These are phyloP conservation scores for Apophysomyces trapeziformis DNA, from an alignment of 371 early-diverging fungal species.

Conservation along the genomic window DNA sequence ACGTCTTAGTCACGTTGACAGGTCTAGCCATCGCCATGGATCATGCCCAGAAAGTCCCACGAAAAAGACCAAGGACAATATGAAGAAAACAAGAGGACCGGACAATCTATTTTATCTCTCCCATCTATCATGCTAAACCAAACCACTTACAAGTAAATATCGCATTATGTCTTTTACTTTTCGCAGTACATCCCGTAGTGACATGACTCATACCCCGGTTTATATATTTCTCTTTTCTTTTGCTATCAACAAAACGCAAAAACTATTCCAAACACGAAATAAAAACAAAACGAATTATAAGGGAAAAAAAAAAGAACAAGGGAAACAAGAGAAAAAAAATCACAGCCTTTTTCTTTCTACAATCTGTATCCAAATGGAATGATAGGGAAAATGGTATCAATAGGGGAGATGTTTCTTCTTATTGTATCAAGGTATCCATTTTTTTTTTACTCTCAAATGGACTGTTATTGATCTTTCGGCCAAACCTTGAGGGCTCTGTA, in stretches of 20 bases:
- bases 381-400: background rate
- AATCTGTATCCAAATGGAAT: too few species aligned
- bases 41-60: conserved; percentile 27
- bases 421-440: background rate
- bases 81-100: background rate
- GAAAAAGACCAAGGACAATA: conserved; percentile 9
- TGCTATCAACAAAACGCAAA: too few species aligned
- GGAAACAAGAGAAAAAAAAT: too few species aligned
- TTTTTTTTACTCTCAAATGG: background rate
- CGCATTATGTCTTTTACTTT: too few species aligned
- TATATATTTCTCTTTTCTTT: too few species aligned
- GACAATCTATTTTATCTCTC: conserved; percentile 9
- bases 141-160: too few species aligned
- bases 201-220: too few species aligned
- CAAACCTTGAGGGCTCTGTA: conserved; percentile 68
- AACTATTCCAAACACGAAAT: too few species aligned
- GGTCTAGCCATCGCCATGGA: conserved; percentile 47
- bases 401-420: background rate
- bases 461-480: conserved; percentile 53
- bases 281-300: too few species aligned
- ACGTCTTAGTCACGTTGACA: conserved; percentile 34
- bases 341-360: too few species aligned
- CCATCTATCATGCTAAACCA: background rate
- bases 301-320: too few species aligned
- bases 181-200: too few species aligned